Base-by-base conservation (phyloP, 2,329 filamentous ascomycete species). In the Ascochyta rabiei region DNA sequence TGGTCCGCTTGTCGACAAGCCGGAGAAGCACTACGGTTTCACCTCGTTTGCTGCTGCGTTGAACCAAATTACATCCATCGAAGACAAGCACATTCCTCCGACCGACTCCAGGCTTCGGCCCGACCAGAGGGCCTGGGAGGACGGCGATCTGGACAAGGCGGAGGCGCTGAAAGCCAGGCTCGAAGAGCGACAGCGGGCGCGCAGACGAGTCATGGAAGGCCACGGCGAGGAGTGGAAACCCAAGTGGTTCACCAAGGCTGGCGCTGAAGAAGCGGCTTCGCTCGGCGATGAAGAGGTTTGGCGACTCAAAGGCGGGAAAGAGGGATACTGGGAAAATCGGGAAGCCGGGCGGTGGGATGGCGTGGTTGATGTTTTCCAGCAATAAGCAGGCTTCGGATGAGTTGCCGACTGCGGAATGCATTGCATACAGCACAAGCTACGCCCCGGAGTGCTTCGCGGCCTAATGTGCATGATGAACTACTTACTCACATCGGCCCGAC, bases 271-370 rank as follows among this genome's bases (percentile, higher is more conserved):
- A 31, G 73, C 67, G 19, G 69, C 62, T 2, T 56, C 62, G 9
- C 53, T 73, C 34, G 76, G 71, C 0, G 73, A 68, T 8, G 78
- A 81, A 57, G 80, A 81, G 62, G 71, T 80, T n/a, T 82, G 80
- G 80, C 66, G 86, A 67, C 75, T 96, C 60, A 95, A 88, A 78
- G 80, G 81, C 2, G 91, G 92, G 18, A 92, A 89, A 75, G 91
- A 96, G 16, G 88, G 91, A 8, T 99, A 99, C 76, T 99, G 95
- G 95, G 93, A 96, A 71, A 88, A 91, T 76, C 84, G 93, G 57
- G 82, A 81, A 2, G 84, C 79, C 60, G 87, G 87, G 1, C 80
- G 80, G 51, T 96, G 90, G 91, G 75, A 75, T 8, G 80, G 79
- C 6, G 79, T 86, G 35, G 74, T 80, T 53, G 77, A 82, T 49